phyloP scores from a whole-genome alignment of 371 early-diverging fungal species.

The Chytridium lagenaria region DNA sequence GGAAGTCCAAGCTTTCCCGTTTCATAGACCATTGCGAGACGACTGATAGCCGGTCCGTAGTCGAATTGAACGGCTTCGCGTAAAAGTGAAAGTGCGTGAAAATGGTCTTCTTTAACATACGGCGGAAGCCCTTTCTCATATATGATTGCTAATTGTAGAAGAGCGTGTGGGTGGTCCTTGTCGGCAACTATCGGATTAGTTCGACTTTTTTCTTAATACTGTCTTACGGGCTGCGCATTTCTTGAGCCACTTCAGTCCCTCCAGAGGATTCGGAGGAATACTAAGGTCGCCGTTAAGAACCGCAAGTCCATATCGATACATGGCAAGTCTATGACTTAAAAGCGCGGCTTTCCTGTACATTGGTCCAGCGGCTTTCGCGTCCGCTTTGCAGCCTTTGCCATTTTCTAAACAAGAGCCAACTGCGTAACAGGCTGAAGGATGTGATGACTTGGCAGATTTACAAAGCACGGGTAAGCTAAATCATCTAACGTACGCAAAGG shows the following conservation, averaged over 20 bases:
- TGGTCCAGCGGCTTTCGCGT: slow-evolving; percentile 24
- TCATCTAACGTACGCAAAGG: slow-evolving; percentile 38
- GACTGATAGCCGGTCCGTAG: slow-evolving; percentile 77
- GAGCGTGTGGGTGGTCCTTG: slow-evolving; percentile 73
- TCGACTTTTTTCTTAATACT: not conserved
- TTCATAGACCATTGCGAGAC: slow-evolving; percentile 79
- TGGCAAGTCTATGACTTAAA: slow-evolving; percentile 35
- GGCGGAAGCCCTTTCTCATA: slow-evolving; percentile 76
- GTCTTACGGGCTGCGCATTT: slow-evolving; percentile 59
- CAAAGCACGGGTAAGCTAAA: slow-evolving; percentile 33
- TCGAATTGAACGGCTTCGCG: slow-evolving; percentile 76
- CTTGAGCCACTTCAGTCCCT: slow-evolving; percentile 82
- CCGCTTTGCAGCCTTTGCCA: slow-evolving; percentile 34
- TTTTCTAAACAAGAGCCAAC: slow-evolving; percentile 32
- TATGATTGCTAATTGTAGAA: slow-evolving; percentile 72
- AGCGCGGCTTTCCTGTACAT: slow-evolving; percentile 42
- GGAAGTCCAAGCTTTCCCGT: slow-evolving; percentile 70
- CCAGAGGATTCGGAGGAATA: slow-evolving; percentile 61
- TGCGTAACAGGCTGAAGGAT: slow-evolving; percentile 32
- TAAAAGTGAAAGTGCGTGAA: slow-evolving; percentile 72
- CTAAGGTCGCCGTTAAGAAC: slow-evolving; percentile 76
- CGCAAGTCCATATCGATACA: slow-evolving; percentile 54
- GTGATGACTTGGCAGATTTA: slow-evolving; percentile 36
- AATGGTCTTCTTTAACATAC: slow-evolving; percentile 68
- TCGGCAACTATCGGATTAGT: slow-evolving; percentile 59